These are phyloP conservation scores for Hymenoscyphus linearis DNA, from an alignment of 2,329 filamentous ascomycete genomes.

Conservation along the genomic window DNA sequence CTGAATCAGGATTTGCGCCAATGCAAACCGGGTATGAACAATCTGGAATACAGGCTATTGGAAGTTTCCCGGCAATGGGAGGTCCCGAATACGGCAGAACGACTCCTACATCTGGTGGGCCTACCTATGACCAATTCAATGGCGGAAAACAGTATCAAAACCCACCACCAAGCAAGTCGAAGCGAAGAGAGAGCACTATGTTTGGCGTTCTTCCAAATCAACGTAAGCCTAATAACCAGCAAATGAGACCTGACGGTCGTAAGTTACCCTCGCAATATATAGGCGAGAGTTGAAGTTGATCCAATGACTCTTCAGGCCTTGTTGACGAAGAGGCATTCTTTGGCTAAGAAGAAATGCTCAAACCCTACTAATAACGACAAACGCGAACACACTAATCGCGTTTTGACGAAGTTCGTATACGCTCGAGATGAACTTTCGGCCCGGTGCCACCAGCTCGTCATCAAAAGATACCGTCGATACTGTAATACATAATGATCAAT, in stretches of 20 bases:
- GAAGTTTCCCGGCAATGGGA: constrained; percentile 25
- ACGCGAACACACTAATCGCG: constrained; percentile 5
- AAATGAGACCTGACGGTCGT: constrained; percentile 28
- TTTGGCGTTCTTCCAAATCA: constrained; percentile 42
- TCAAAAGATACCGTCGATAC: constrained; percentile 10
- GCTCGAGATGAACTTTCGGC: constrained; percentile 20
- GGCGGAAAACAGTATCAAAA: constrained; percentile 29
- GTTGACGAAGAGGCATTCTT: constrained; percentile 32
- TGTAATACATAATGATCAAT: constrained; percentile 20
- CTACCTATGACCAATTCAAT: constrained; percentile 38
- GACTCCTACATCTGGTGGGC: constrained; percentile 25
- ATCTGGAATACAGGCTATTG: constrained; percentile 11
- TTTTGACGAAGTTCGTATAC: neutral
- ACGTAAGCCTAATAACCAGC: constrained; percentile 27
- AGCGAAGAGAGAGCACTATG: constrained; percentile 56
- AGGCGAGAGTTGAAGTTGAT: constrained; percentile 7
- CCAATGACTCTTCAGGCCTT: constrained; percentile 18
- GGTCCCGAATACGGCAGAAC: constrained; percentile 30
- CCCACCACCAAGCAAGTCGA: constrained; percentile 36
- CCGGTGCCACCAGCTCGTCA: constrained; percentile 20
- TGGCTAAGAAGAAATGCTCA: constrained; percentile 19
- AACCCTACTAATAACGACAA: constrained; percentile 7
- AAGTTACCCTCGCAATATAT: constrained; percentile 11
- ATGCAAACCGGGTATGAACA: constrained; percentile 44
- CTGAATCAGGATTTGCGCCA: constrained; percentile 47